Percentiles rank a stretch among this genome's conserved stretches.
Evolutionary conservation across 2,329 filamentous ascomycete genomes (phyloP).

Genomic region (Ilyonectria sp.): DNA sequence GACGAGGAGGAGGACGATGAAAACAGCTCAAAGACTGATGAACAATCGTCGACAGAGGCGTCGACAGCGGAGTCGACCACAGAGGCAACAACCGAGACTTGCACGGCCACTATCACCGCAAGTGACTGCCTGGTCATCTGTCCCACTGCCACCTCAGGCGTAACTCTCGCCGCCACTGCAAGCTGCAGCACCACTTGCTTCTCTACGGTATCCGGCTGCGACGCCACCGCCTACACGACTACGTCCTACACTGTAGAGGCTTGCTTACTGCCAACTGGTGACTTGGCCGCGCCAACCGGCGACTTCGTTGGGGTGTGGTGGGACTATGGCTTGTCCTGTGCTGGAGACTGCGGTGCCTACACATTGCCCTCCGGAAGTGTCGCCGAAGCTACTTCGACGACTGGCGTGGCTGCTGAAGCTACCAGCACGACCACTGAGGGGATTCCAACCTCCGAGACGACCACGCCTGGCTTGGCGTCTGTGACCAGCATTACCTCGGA

Average conservation of each 20-base stretch:
- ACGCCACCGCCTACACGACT: neutral
- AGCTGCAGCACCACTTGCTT: neutral
- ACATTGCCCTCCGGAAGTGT: neutral
- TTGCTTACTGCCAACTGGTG: neutral
- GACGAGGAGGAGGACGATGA: conserved; percentile 1
- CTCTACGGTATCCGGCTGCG: neutral
- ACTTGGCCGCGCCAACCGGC: neutral
- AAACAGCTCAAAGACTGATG: neutral
- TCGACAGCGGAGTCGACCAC: neutral
- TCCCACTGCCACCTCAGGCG: neutral
- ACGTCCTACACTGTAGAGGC: neutral
- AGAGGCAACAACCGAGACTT: conserved; percentile 1
- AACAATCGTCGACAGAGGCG: neutral
- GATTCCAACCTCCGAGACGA: neutral
- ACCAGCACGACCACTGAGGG: neutral
- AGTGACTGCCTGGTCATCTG: neutral
- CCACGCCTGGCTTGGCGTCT: neutral
- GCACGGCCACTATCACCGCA: conserved; percentile 1
- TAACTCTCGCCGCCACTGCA: neutral
- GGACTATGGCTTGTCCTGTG: neutral
- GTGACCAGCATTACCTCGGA: neutral
- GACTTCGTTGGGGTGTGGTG: neutral
- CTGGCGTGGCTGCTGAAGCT: neutral
- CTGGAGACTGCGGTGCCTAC: neutral
- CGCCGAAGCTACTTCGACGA: neutral